These are phyloP conservation scores for Melaleuca quinquenervia DNA, from an alignment of 345 rosid species.

Conservation along the genomic window DNA sequence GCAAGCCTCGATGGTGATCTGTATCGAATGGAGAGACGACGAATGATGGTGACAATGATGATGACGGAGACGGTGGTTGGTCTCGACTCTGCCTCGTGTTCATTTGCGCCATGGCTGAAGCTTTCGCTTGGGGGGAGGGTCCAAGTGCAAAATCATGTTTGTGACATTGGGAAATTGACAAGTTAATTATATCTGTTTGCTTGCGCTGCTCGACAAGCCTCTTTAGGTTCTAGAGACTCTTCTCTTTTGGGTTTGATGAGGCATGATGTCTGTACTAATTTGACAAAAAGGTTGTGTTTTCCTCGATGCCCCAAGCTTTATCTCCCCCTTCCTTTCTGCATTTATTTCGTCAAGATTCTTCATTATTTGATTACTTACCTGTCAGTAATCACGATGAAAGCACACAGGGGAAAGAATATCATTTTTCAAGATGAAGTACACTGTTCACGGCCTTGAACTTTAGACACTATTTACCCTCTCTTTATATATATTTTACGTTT, in stretches of 20 bases:
- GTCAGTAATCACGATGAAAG: background rate
- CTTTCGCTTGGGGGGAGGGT: conserved; percentile 8
- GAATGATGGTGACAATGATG: background rate
- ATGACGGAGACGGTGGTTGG: conserved; percentile 1
- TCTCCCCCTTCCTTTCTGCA: background rate
- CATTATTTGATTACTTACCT: background rate
- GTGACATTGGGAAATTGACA: conserved; percentile 14
- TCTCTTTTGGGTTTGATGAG: background rate
- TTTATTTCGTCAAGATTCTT: background rate
- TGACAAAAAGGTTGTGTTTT: conserved; percentile 4
- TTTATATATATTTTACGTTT: background rate
- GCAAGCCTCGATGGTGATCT: background rate
- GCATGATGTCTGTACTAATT: background rate
- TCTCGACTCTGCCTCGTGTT: conserved; percentile 8
- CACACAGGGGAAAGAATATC: background rate
- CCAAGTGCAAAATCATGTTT: conserved; percentile 15
- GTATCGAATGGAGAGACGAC: background rate
- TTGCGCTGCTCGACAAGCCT: conserved; percentile 17
- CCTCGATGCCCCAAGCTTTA: background rate
- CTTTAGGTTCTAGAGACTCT: background rate
- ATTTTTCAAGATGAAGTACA: background rate
- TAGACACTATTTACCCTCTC: background rate
- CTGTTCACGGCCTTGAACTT: background rate
- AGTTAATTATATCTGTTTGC: conserved; percentile 5
- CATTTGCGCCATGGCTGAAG: background rate